Base-by-base conservation (phyloP, 148 eudicot species). In the Rhododendron simsii region DNA sequence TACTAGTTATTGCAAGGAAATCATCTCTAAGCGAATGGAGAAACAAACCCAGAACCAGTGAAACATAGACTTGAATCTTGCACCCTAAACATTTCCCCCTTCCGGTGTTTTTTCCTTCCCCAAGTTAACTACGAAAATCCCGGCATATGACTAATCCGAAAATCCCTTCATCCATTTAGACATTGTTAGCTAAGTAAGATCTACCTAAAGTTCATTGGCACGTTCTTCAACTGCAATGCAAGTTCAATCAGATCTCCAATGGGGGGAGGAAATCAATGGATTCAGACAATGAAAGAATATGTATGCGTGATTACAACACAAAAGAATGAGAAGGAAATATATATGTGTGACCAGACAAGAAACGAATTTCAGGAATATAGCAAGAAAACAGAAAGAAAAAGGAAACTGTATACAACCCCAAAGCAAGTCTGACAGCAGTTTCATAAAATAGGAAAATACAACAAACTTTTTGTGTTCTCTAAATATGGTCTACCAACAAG, bases 381-480 rank as follows among this genome's bases (percentile, higher is more conserved):
- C 20, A 82, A 23, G 37, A 69, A 69, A 69, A 30, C 35, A 28
- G 16, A 69, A 26, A 61, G 12, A 14, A 47, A 30, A 50, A 44
- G 28, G 7, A 37, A 83, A 28, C 28, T 18, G 75, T 55, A 82
- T 74, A 84, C 86, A 74, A 50, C 23, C 21, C 44, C 33, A 74
- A 84, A 44, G 80, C 65, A 84, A 51, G 20, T 61, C 86, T 48
- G 86, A 74, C 28, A 53, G 37, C 26, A 73, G 33, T 50, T 30
- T 63, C 80, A 84, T 20, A 47, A 71, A 51, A 74, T 28, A 74
- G 30, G 85, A 26, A 51, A 84, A 73, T 83, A 76, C 78, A 47
- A 74, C 53, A 84, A 69, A 83, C 44, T 48, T 48, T 2, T 47
- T 28, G 30, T 48, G 48, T 50, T 74, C 71, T 51, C 47, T 35